Evolutionary conservation across 1,284 basidiomycete genomes (phyloP), one percentile per base, ranked within the genome.

Genomic region (Ustilago vetiveriae): DNA sequence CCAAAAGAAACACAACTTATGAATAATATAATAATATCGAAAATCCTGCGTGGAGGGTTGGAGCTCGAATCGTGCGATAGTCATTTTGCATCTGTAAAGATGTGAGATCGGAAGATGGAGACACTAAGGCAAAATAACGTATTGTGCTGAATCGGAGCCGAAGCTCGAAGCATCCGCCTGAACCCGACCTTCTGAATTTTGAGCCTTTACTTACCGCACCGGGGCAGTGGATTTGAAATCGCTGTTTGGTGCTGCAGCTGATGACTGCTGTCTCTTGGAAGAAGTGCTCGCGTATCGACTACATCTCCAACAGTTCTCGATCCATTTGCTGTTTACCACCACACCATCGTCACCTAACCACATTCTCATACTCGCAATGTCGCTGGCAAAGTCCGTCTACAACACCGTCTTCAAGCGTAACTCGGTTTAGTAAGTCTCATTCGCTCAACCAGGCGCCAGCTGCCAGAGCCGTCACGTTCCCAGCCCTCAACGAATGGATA

Each of bases 391-490:
- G 43, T 54, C 60, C 26, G 46, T 79, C 57, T 79, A 79, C 73
- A 60, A 70, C 48, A 70, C 69, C 49, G 46, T 79, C 51, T 79
- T 79, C 69, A 79, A 79, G 71, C 60, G 77, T 52, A 79, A 79
- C 68, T 74, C 74, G 21, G 64, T 79, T 65, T 79, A 72, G 76
- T 78, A 55, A 59, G 76, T 76, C 17, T 55, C 37, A 35, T 8
- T 13, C 33, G 32, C 33, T 2, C 17, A 32, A 24, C 26, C 5
- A 21, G 8, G 35, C 26, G 29, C 19, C 35, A 11, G 19, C 19
- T 19, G 45, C 35, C 45, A 38, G 45, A 29, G 36, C n/a, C 8
- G 26, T 26, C 35, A 22, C 24, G 17, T n/a, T n/a, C n/a, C n/a
- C n/a, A n/a, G n/a, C n/a, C n/a, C n/a, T n/a, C n/a, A n/a, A n/a